phyloP scores from a whole-genome alignment of 768 basidiomycete species.

The Epithele typhae region DNA sequence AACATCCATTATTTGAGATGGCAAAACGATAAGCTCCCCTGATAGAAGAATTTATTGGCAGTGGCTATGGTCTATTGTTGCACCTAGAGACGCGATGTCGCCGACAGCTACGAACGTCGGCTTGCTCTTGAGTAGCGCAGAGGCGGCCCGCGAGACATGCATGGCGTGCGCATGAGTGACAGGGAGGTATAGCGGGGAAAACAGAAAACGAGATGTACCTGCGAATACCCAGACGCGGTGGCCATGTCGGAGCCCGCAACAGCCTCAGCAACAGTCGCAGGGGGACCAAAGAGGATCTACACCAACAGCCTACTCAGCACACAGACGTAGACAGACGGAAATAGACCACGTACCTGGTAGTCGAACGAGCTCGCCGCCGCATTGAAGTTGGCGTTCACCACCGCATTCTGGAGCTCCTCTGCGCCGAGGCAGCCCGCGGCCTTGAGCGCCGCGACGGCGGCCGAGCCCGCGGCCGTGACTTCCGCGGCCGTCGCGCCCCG shows the following conservation, averaged over 20 bases:
- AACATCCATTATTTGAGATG: too few relatives aligned
- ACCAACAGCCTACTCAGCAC: too few relatives aligned
- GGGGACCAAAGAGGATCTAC: conserved; percentile 61
- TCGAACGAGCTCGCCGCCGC: conserved; percentile 67
- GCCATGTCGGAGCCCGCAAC: conserved; percentile 70
- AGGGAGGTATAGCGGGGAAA: too few relatives aligned
- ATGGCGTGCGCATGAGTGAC: too few relatives aligned
- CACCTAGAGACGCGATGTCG: conserved; percentile 56
- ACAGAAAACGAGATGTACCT: too few relatives aligned
- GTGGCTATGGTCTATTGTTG: conserved; percentile 5
- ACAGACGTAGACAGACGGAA: too few relatives aligned
- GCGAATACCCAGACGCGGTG: conserved; percentile 59
- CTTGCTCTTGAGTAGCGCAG: conserved; percentile 65
- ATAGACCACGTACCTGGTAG: conserved; percentile 59
- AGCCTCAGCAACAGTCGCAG: conserved; percentile 55
- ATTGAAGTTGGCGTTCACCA: conserved; percentile 85
- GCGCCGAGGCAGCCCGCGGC: conserved; percentile 38
- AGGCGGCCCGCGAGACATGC: conserved; percentile 58
- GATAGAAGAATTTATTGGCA: conserved; percentile 1
- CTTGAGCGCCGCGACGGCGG: conserved; percentile 65
- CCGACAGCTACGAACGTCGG: conserved; percentile 89
- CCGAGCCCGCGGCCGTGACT: conserved; percentile 65
- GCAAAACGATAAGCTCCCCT: too few relatives aligned
- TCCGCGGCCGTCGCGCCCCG: conserved; percentile 60
- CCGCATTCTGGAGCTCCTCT: conserved; percentile 74